These are phyloP conservation scores for Ophiostoma pallidulum DNA, from an alignment of 2,329 filamentous ascomycete species.

Conservation along the genomic window DNA sequence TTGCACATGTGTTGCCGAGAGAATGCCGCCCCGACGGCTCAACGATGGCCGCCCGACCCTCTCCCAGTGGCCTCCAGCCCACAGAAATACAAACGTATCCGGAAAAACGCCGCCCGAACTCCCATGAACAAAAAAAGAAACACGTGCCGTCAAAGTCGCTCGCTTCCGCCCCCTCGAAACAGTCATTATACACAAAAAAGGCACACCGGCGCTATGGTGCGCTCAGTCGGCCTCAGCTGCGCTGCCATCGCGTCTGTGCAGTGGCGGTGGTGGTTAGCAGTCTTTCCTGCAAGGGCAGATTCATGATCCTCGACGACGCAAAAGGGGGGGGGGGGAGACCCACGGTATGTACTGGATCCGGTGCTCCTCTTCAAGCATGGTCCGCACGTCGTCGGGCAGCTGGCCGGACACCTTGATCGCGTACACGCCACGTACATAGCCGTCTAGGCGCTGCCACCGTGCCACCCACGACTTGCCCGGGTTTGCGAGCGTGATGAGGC, in stretches of 20 bases:
- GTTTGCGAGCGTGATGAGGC: slow-evolving; percentile 74
- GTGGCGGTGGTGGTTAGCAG: neutral
- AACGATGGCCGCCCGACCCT: no score
- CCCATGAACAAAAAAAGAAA: neutral
- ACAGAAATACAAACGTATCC: no score
- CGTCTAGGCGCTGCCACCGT: slow-evolving; percentile 88
- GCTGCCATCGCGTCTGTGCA: slow-evolving; percentile 44
- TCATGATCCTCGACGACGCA: no score
- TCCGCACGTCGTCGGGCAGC: slow-evolving; percentile 55
- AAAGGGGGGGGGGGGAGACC: slow-evolving; percentile 24
- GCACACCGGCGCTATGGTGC: neutral
- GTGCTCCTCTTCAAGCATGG: slow-evolving; percentile 52
- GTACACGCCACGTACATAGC: slow-evolving; percentile 82
- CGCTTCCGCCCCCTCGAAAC: slow-evolving; percentile 1
- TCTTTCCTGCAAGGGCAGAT: no score
- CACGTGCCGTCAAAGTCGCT: slow-evolving; percentile 1
- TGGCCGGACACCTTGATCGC: slow-evolving; percentile 89
- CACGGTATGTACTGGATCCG: slow-evolving; percentile 58
- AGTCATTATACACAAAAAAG: neutral
- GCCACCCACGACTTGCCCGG: slow-evolving; percentile 86
- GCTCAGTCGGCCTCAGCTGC: slow-evolving; percentile 37
- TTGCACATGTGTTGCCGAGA: no score
- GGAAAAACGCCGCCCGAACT: neutral
- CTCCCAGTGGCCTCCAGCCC: no score
- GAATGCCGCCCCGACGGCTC: no score